Conservation (phyloP, 2,329 filamentous ascomycete species). For the Colletotrichum costaricense region DNA sequence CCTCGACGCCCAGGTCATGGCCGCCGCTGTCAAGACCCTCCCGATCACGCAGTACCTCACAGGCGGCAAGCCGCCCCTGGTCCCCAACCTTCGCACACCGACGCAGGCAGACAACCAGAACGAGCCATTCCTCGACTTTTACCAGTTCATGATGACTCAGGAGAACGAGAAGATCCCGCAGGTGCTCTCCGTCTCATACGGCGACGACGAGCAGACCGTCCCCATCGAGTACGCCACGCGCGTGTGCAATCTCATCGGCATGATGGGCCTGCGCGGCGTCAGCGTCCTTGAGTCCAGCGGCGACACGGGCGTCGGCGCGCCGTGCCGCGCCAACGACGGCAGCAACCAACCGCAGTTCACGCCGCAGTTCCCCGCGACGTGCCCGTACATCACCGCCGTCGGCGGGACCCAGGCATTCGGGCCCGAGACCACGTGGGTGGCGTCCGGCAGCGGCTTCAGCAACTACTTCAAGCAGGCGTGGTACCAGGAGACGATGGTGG, state of each 20-base stretch:
- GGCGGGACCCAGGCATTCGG: constrained; percentile 62
- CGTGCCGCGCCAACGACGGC: constrained; percentile 65
- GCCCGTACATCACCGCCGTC: constrained; percentile 69
- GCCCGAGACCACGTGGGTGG: constrained; percentile 65
- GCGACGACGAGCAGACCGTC: constrained; percentile 74
- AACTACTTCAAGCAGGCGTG: constrained; percentile 55
- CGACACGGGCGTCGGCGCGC: constrained; percentile 65
- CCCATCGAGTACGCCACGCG: constrained; percentile 67
- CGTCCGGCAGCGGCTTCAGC: constrained; percentile 64
- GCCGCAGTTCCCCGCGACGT: constrained; percentile 43
- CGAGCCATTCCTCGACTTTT: constrained; percentile 76
- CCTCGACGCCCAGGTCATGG: constrained; percentile 73
- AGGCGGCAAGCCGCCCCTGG: constrained; percentile 44
- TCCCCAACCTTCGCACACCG: constrained; percentile 39
- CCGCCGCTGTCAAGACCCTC: constrained; percentile 59
- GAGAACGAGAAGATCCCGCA: constrained; percentile 65
- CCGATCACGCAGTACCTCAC: constrained; percentile 42
- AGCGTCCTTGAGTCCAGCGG: constrained; percentile 71
- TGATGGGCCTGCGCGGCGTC: constrained; percentile 72
- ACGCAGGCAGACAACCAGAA: constrained; percentile 60
- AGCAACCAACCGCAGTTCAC: constrained; percentile 39
- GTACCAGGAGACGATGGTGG: constrained; percentile 59
- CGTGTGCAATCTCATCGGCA: constrained; percentile 71
- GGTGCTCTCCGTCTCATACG: constrained; percentile 74
- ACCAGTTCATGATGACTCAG: constrained; percentile 66